phyloP scores from a whole-genome alignment of 2,329 filamentous ascomycete genomes.

The Penicillium freii region DNA sequence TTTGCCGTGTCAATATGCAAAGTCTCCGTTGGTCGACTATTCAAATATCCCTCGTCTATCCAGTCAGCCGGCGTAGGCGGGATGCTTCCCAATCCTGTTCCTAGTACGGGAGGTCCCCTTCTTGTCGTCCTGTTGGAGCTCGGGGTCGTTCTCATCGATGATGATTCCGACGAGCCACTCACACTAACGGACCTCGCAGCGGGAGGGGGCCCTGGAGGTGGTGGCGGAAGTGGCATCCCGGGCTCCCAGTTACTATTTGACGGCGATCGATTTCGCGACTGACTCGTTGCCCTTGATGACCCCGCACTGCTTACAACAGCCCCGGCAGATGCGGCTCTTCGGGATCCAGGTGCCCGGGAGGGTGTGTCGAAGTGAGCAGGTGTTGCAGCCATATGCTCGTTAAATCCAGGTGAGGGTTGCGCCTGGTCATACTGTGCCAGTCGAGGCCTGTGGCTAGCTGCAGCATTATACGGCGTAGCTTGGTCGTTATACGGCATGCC shows the following conservation, averaged over 20 bases:
- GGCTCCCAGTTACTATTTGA: constrained; percentile 41
- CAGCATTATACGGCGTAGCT: constrained; percentile 4
- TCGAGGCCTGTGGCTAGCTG: constrained; percentile 18
- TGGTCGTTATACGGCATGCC: constrained; percentile 10
- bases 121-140: constrained; percentile 17
- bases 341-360: constrained; percentile 40
- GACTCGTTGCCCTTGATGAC: constrained; percentile 35
- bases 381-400: constrained; percentile 11
- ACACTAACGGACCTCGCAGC: constrained; percentile 42
- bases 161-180: constrained; percentile 33
- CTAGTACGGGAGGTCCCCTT: constrained; percentile 36
- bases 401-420: constrained; percentile 20
- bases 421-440: constrained; percentile 23
- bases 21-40: constrained; percentile 20
- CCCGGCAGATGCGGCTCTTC: constrained; percentile 47
- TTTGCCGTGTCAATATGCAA: constrained; percentile 44
- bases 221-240: constrained; percentile 49
- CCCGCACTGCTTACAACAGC: constrained; percentile 38
- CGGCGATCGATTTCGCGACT: constrained; percentile 35
- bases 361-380: constrained; percentile 23
- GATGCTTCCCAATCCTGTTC: constrained; percentile 42
- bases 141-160: constrained; percentile 28
- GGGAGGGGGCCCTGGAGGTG: constrained; percentile 48
- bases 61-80: constrained; percentile 48
- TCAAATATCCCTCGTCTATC: constrained; percentile 38